Percentiles rank a stretch among this genome's conserved stretches.
These are phyloP conservation scores for Fraxinus angustifolia DNA, from an alignment of 305 asterid species.

Conservation along the genomic window DNA sequence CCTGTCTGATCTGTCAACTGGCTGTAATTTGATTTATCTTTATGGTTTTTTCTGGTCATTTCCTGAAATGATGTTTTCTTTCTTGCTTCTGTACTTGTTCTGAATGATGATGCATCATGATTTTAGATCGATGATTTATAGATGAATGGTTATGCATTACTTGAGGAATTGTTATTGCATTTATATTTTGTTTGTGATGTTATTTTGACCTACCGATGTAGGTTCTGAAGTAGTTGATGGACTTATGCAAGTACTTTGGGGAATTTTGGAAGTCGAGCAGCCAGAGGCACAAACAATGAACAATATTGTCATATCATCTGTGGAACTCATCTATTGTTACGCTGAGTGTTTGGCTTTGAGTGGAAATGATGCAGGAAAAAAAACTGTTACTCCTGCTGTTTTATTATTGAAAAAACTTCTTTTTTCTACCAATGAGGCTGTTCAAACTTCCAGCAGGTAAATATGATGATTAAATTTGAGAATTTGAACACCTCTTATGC, in stretches of 20 bases:
- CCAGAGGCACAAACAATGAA: slow-evolving; percentile 93
- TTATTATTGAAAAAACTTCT: slow-evolving; percentile 72
- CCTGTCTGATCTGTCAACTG: not conserved
- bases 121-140: slow-evolving; percentile 5
- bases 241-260: slow-evolving; percentile 99
- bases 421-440: slow-evolving; percentile 85
- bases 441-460: slow-evolving; percentile 99
- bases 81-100: slow-evolving; percentile 6
- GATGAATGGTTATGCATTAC: slow-evolving; percentile 4
- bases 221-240: slow-evolving; percentile 94
- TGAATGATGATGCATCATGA: slow-evolving; percentile 1
- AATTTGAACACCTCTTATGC: slow-evolving; percentile 6
- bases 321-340: slow-evolving; percentile 86
- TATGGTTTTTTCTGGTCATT: not conserved
- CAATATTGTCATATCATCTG: slow-evolving; percentile 84
- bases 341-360: slow-evolving; percentile 91
- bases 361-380: slow-evolving; percentile 60
- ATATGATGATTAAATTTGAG: slow-evolving; percentile 14
- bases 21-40: slow-evolving; percentile 6
- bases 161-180: slow-evolving; percentile 16
- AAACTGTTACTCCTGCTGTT: slow-evolving; percentile 85
- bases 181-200: slow-evolving; percentile 10
- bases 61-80: slow-evolving; percentile 1
- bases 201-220: slow-evolving; percentile 36
- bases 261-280: slow-evolving; percentile 94